phyloP scores from a whole-genome alignment of 495 filamentous ascomycete genomes.

The Lichina pygmaea region DNA sequence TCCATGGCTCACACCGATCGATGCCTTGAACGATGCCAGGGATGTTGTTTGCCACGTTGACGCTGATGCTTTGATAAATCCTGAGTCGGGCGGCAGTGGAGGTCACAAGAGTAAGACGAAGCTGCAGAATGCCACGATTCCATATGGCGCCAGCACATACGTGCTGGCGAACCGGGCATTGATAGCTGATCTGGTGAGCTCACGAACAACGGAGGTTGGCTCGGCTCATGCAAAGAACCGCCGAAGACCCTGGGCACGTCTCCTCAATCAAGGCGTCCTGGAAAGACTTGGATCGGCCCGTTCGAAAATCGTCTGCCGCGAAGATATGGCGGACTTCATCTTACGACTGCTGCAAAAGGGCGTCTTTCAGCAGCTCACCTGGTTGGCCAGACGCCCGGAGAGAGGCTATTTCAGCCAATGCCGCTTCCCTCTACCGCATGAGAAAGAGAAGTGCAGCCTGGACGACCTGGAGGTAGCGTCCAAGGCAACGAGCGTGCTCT shows the following conservation, averaged over 20 bases:
- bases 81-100: neutral
- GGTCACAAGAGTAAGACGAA: neutral
- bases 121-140: neutral
- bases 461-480: too few relatives aligned
- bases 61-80: too few relatives aligned
- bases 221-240: neutral
- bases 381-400: neutral
- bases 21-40: too few relatives aligned
- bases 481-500: neutral
- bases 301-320: conserved; percentile 24
- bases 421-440: too few relatives aligned
- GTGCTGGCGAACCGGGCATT: too few relatives aligned
- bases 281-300: neutral
- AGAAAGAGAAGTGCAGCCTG: too few relatives aligned
- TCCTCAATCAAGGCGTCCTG: neutral
- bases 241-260: neutral
- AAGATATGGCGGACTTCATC: conserved; percentile 39
- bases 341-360: conserved; percentile 22
- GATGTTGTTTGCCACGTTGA: too few relatives aligned
- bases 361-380: conserved; percentile 15
- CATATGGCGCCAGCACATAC: neutral
- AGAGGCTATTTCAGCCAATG: neutral
- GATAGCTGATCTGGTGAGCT: neutral
- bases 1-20: conserved; percentile 30
- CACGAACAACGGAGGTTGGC: neutral